Conservation (phyloP, 2,329 filamentous ascomycete genomes). For the Colletotrichum sp. region DNA sequence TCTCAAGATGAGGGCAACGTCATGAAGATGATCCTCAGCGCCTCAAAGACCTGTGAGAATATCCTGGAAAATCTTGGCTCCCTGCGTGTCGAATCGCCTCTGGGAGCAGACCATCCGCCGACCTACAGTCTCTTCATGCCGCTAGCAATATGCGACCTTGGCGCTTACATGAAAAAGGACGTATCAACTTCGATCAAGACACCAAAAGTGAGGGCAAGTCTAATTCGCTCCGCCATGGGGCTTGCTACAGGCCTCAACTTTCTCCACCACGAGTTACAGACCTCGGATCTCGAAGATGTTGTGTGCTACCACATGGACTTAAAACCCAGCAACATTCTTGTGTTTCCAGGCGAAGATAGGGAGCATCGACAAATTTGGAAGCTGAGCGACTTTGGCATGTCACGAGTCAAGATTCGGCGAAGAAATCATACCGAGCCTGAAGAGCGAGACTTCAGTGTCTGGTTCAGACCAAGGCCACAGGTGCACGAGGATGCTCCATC, state of each 20-base stretch:
- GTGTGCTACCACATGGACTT: constrained; percentile 46
- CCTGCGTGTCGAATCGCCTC: constrained; percentile 31
- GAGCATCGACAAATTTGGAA: constrained; percentile 36
- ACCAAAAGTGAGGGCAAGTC: not conserved
- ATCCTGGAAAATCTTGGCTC: constrained; percentile 39
- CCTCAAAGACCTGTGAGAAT: constrained; percentile 34
- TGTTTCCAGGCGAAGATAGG: constrained; percentile 23
- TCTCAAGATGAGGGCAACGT: constrained; percentile 33
- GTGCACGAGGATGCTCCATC: not conserved
- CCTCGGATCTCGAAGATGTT: constrained; percentile 27
- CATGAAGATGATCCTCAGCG: constrained; percentile 36
- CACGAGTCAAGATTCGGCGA: constrained; percentile 34
- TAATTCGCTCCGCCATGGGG: not conserved
- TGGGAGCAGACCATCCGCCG: not conserved
- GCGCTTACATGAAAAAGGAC: constrained; percentile 36
- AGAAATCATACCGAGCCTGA: not conserved
- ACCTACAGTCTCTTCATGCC: constrained; percentile 44
- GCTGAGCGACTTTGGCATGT: constrained; percentile 45
- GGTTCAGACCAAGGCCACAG: not conserved
- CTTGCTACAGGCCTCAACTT: constrained; percentile 32
- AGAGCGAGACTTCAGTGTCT: constrained; percentile 3
- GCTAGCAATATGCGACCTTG: constrained; percentile 38
- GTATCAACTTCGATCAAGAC: constrained; percentile 20
- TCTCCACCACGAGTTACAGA: constrained; percentile 38
- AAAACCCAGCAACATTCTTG: constrained; percentile 41